Evolutionary conservation across 176 grass and related monocot species (phyloP).

Genomic region (Olyra latifolia): DNA sequence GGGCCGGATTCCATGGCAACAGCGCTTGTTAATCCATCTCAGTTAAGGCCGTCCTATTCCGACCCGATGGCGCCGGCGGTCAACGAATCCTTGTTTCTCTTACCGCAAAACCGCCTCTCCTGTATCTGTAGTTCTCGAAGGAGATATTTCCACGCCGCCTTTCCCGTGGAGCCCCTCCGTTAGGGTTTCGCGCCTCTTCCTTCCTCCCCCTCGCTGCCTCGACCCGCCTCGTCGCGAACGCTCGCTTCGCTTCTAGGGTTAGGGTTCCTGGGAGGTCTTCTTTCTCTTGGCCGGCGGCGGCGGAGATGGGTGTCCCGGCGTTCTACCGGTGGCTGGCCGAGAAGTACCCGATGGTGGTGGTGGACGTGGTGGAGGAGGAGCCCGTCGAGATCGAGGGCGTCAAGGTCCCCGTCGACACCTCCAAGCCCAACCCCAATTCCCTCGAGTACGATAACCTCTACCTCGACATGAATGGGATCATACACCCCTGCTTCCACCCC

Average conservation of each 20-base stretch:
- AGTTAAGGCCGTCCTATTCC: no score
- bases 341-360: slow-evolving; percentile 98
- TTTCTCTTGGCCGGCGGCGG: background rate
- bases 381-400: slow-evolving; percentile 86
- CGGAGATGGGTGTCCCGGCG: slow-evolving; percentile 81
- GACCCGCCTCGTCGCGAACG: background rate
- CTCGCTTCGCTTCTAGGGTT: slow-evolving; percentile 33
- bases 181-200: slow-evolving; percentile 46
- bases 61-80: no score
- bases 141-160: background rate
- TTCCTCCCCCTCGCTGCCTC: background rate
- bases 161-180: no score
- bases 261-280: slow-evolving; percentile 34
- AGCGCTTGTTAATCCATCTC: no score
- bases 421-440: slow-evolving; percentile 84
- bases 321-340: slow-evolving; percentile 99
- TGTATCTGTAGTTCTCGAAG: no score
- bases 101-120: background rate
- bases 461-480: slow-evolving; percentile 62
- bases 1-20: no score
- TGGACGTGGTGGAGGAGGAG: slow-evolving; percentile 95
- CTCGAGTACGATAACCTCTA: slow-evolving; percentile 67
- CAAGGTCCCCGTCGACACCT: slow-evolving; percentile 74
- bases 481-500: slow-evolving; percentile 59
- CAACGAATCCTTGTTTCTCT: no score